Percentiles rank a stretch among this genome's conserved stretches.
Conservation (phyloP, 768 basidiomycete genomes). For the Tulasnella sp. region DNA sequence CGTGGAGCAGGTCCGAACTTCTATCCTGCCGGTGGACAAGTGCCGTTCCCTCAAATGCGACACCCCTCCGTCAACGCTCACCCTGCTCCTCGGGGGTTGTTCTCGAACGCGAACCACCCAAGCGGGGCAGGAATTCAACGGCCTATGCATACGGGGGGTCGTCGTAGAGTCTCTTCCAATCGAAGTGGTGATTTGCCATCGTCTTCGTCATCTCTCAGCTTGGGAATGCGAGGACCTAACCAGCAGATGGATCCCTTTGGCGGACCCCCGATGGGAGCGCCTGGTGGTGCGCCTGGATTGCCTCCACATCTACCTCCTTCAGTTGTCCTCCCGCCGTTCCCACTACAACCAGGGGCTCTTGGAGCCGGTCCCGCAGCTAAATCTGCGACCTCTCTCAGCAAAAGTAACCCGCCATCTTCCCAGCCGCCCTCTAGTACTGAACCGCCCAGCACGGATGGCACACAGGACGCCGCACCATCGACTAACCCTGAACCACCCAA, state of each 20-base stretch:
- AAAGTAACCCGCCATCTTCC: not conserved
- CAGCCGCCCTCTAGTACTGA: not conserved
- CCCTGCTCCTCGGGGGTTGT: slow-evolving; percentile 22
- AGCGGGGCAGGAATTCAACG: not conserved
- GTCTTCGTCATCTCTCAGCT: not conserved
- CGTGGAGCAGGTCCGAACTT: not conserved
- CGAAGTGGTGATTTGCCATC: not conserved
- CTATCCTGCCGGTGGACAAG: not conserved
- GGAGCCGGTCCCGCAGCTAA: not conserved
- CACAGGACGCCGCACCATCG: not conserved
- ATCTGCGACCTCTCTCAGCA: not conserved
- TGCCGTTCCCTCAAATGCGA: slow-evolving; percentile 19
- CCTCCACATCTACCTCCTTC: not conserved
- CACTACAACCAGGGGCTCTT: not conserved
- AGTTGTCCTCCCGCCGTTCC: not conserved
- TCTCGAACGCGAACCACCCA: slow-evolving; percentile 8
- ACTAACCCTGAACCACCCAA: not conserved
- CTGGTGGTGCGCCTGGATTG: not conserved
- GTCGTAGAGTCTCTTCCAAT: not conserved
- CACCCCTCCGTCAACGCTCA: slow-evolving; percentile 23
- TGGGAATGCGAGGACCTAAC: not conserved
- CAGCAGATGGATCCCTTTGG: not conserved
- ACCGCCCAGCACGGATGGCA: not conserved
- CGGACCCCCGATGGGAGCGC: not conserved
- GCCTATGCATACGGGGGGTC: not conserved